Evolutionary conservation across 805 yeast species (phyloP).

Genomic region (Kuraishia piskuri): DNA sequence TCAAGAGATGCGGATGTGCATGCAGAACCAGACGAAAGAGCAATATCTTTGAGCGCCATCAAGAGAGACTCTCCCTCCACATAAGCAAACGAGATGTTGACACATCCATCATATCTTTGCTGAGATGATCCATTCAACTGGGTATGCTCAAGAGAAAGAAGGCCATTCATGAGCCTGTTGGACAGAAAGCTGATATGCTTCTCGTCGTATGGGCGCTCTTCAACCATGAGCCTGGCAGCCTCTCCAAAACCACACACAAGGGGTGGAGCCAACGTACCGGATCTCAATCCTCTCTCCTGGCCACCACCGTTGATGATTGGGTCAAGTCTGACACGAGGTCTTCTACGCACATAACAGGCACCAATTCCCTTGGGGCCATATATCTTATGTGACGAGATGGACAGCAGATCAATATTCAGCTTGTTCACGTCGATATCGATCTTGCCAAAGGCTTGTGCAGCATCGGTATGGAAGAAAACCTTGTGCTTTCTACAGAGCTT

Average conservation of each 20-base stretch:
- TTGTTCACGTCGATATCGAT: slow-evolving; percentile 88
- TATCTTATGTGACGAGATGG: slow-evolving; percentile 91
- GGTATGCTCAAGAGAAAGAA: slow-evolving; percentile 80
- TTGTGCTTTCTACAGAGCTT: slow-evolving; percentile 75
- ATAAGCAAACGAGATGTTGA: slow-evolving; percentile 92
- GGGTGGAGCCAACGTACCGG: slow-evolving; percentile 97
- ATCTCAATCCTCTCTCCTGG: slow-evolving; percentile 95
- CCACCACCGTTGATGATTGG: slow-evolving; percentile 97
- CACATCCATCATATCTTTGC: slow-evolving; percentile 85
- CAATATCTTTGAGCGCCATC: slow-evolving; percentile 97
- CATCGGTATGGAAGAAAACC: slow-evolving; percentile 95
- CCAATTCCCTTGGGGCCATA: slow-evolving; percentile 99
- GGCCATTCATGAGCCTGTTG: slow-evolving; percentile 59
- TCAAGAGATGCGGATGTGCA: slow-evolving; percentile 98
- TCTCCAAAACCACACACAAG: slow-evolving; percentile 94
- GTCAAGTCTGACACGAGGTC: slow-evolving; percentile 96
- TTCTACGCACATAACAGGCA: slow-evolving; percentile 89
- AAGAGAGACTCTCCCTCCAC: slow-evolving; percentile 95
- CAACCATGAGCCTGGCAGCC: slow-evolving; percentile 77
- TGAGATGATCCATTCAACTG: slow-evolving; percentile 78
- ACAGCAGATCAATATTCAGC: slow-evolving; percentile 86
- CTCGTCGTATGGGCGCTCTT: slow-evolving; percentile 68
- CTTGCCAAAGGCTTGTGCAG: slow-evolving; percentile 96
- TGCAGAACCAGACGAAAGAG: slow-evolving; percentile 93
- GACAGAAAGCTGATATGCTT: slow-evolving; percentile 66